These are phyloP conservation scores for Epichloe uncinata DNA, from an alignment of 2,329 filamentous ascomycete species.

Conservation along the genomic window DNA sequence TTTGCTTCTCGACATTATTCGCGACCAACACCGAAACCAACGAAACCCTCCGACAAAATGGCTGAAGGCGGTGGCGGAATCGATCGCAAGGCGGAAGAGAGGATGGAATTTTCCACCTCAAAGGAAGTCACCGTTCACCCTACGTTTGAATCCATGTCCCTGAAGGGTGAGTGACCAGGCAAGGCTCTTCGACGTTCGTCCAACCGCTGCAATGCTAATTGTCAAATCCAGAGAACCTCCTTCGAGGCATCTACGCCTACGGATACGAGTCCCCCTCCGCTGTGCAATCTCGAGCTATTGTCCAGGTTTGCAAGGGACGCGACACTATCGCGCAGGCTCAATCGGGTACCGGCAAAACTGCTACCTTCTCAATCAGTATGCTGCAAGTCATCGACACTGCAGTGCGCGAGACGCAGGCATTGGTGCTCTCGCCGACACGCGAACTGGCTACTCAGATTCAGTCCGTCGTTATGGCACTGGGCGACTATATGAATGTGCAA, in stretches of 20 bases:
- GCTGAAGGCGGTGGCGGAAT: slow-evolving; percentile 64
- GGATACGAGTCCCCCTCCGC: slow-evolving; percentile 97
- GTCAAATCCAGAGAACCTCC: slow-evolving; percentile 57
- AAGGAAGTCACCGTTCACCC: slow-evolving; percentile 95
- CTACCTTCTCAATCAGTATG: slow-evolving; percentile 92
- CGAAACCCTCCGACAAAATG: slow-evolving; percentile 44
- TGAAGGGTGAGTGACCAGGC: slow-evolving; percentile 51
- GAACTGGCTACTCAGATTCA: slow-evolving; percentile 98
- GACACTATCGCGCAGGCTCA: slow-evolving; percentile 98
- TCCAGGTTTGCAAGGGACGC: slow-evolving; percentile 97
- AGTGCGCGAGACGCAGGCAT: slow-evolving; percentile 82
- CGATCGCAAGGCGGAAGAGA: slow-evolving; percentile 86
- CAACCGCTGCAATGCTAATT: background rate
- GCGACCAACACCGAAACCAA: background rate
- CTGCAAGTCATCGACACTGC: slow-evolving; percentile 92
- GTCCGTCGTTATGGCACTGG: slow-evolving; percentile 97
- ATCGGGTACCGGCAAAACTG: slow-evolving; percentile 93
- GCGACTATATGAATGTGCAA: slow-evolving; percentile 99
- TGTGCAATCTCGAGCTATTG: slow-evolving; percentile 94
- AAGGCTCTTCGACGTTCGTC: background rate
- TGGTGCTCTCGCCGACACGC: slow-evolving; percentile 89
- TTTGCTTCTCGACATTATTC: background rate
- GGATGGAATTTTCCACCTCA: slow-evolving; percentile 96
- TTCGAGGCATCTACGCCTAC: slow-evolving; percentile 95
- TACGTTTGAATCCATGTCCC: slow-evolving; percentile 88